Percentiles rank a stretch among this genome's conserved stretches.
Evolutionary conservation across 1,284 basidiomycete species (phyloP).

Genomic region (Papiliotrema laurentii): DNA sequence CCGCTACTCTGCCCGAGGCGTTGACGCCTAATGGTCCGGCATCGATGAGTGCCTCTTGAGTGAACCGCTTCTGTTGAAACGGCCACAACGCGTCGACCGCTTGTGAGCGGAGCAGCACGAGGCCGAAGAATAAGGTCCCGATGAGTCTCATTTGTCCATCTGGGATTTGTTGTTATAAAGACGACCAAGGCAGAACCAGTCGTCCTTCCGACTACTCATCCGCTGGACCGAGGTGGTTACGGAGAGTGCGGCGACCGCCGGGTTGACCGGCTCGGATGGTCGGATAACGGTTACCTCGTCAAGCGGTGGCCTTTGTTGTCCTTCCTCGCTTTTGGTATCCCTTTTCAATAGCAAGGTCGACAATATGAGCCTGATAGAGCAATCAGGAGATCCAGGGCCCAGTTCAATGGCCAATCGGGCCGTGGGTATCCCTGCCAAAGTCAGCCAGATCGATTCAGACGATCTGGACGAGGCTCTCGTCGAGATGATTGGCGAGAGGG

Average conservation of each 20-base stretch:
- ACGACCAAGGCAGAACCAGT: neutral
- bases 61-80: constrained; percentile 76
- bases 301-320: constrained; percentile 18
- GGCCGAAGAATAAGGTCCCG: neutral
- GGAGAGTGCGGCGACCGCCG: no score
- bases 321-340: constrained; percentile 56
- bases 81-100: constrained; percentile 59
- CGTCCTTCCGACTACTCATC: neutral
- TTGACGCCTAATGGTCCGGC: constrained; percentile 76
- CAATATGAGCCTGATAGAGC: constrained; percentile 55
- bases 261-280: no score
- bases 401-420: neutral
- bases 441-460: constrained; percentile 89
- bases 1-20: constrained; percentile 62
- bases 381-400: constrained; percentile 2
- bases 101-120: neutral
- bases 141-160: neutral
- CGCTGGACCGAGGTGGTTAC: no score
- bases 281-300: no score
- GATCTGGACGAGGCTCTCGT: constrained; percentile 87
- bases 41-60: constrained; percentile 74
- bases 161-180: neutral
- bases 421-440: constrained; percentile 54
- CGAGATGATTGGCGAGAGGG: constrained; percentile 74
- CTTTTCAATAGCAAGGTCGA: constrained; percentile 65